Evolutionary conservation across 1,139 yeast genomes (phyloP), one percentile per base, ranked within the genome.

Genomic region (Blastobotrys proliferans): DNA sequence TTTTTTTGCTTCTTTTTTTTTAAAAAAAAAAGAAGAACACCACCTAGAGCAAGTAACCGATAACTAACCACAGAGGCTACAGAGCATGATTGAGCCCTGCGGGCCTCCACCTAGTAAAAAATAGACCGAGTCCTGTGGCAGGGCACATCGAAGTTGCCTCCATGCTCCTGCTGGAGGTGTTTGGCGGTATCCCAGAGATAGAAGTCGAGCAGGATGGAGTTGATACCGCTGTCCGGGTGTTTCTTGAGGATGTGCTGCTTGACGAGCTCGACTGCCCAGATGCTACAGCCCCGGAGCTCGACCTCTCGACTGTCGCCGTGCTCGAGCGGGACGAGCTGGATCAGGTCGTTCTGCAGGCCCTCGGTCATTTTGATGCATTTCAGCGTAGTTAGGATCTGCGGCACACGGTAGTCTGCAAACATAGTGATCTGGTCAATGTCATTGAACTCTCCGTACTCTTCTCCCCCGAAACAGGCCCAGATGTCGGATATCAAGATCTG

Each of bases 391-490:
- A 69, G 57, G 9, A 69, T 68, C 48, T 69, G 73, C 1, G 73
- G 74, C 4, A 69, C 74, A 11, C 73, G 58, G 46, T 69, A 69
- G 49, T 69, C 73, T 10, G 73, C 73, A 56, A 69, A 69, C 74
- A 69, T 69, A n/a, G 73, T 68, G 35, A 69, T 53, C 19, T 53
- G 42, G 45, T 62, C 67, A 32, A 69, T 69, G 46, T 69, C 74
- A 16, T 46, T 26, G 43, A 69, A 69, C 17, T 44, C 40, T 6
- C 73, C 73, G 40, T 53, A 61, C 3, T 57, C 51, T 18, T 52
- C 13, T 20, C 69, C 68, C 21, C 64, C 51, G 44, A 69, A 69
- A 51, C 71, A 66, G 2, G 72, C 73, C 74, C 74, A 69, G 13
- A 69, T 48, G 38, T 69, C 73, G 2, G 68, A 64, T 1, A 66